Evolutionary conservation across 257 asterid genomes (phyloP), one percentile per base, ranked within the genome.

Genomic region (Linaria vulgaris): DNA sequence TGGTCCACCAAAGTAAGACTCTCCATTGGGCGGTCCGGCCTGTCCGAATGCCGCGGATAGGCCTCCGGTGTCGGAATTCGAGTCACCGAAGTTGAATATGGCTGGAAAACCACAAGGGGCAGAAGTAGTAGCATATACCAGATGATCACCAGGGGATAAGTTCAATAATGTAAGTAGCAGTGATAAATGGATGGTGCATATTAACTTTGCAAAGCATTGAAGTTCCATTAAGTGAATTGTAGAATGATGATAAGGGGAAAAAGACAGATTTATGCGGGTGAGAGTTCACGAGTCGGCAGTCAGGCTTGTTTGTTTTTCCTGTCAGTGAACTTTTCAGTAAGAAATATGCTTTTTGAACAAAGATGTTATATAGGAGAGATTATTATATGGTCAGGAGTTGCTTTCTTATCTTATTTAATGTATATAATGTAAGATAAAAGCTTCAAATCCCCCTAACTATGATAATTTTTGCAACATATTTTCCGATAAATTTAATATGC

Each of bases 51-150:
- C 96, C 0, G 98, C 96, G 17, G 98, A 91, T 47, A 88, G 78
- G 22, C 98, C 98, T 13, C 98, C 98, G 61, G 98, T 91, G 83
- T 91, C 97, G 71, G 96, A 91, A 12, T 91, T 91, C 0, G 97
- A 91, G 80, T 91, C 97, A 4, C 97, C 97, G 47, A 91, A 91
- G 87, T 91, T 91, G 88, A 83, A 91, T 9, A 91, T 76, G 41
- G 95, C 94, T 67, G 94, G 89, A 50, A 91, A 88, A 12, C 84
- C 50, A 68, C 96, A 88, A 11, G 71, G 59, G 5, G n/a, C 11
- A 8, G n/a, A n/a, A n/a, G 25, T 13, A 8, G 37, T 48, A 22
- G 70, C 74, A 57, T 23, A 45, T 25, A 66, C 65, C 9, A 34
- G 63, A 14, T 39, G 61, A n/a, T n/a, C n/a, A n/a, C n/a, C n/a